Percentiles rank a stretch among this genome's conserved stretches.
Evolutionary conservation across 805 yeast genomes (phyloP).

Genomic region (Aciculoconidium aculeatum): DNA sequence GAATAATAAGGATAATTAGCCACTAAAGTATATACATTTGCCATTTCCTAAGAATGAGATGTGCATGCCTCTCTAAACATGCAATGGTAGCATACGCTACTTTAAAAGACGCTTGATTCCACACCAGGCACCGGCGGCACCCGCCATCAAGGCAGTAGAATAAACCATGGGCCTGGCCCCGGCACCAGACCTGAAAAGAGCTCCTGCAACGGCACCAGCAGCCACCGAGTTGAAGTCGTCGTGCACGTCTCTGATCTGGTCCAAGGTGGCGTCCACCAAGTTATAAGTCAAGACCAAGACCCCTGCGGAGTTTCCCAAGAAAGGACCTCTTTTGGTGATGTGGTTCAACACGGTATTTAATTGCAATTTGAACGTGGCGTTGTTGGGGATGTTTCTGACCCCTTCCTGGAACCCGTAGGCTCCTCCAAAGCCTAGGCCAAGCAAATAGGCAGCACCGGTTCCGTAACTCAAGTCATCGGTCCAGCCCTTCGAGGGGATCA

Average conservation of each 20-base stretch:
- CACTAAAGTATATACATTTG: too few relatives aligned
- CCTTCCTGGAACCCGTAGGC: conserved; percentile 86
- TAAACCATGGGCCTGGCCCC: conserved; percentile 87
- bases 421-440: conserved; percentile 89
- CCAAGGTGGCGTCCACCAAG: conserved; percentile 73
- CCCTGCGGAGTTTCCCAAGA: conserved; percentile 91
- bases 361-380: conserved; percentile 73
- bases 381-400: conserved; percentile 64
- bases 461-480: conserved; percentile 97
- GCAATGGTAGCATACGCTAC: too few relatives aligned
- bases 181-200: conserved; percentile 76
- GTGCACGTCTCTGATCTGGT: conserved; percentile 79
- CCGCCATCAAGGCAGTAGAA: conserved; percentile 79
- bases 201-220: conserved; percentile 92
- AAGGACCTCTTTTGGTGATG: conserved; percentile 94
- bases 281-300: conserved; percentile 88
- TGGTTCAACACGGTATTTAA: conserved; percentile 87
- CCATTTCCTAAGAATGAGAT: too few relatives aligned
- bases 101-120: conserved; percentile 50
- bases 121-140: conserved; percentile 91
- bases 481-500: conserved; percentile 97
- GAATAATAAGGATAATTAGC: too few relatives aligned
- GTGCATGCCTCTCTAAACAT: too few relatives aligned
- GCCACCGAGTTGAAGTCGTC: conserved; percentile 78
- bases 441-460: conserved; percentile 86